These are phyloP conservation scores for Neurospora crassa DNA, from an alignment of 2,329 filamentous ascomycete genomes.

Conservation along the genomic window DNA sequence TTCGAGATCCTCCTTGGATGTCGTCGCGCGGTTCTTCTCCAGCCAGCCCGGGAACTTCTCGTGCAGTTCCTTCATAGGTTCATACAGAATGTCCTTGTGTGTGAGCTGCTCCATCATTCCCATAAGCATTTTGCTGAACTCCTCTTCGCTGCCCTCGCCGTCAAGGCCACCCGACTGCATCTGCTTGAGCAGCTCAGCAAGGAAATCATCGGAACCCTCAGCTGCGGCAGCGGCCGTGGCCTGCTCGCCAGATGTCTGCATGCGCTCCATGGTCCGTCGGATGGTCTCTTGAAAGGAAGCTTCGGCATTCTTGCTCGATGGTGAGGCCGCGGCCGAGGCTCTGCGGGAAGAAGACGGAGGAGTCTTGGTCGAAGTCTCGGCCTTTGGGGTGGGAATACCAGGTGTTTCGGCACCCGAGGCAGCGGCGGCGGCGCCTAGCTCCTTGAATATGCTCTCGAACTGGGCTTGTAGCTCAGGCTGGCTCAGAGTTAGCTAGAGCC, in stretches of 20 bases:
- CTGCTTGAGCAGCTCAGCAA: constrained; percentile 87
- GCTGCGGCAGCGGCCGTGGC: constrained; percentile 70
- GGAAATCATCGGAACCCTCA: constrained; percentile 63
- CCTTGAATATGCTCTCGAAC: constrained; percentile 69
- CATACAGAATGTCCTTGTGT: constrained; percentile 95
- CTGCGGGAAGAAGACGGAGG: constrained; percentile 1
- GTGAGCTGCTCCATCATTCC: constrained; percentile 99
- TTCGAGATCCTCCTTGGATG: constrained; percentile 61
- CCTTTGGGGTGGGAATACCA: constrained; percentile 14
- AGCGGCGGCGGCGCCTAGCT: constrained; percentile 48
- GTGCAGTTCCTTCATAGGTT: constrained; percentile 95
- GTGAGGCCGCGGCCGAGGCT: constrained; percentile 13
- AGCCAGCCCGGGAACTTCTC: constrained; percentile 91
- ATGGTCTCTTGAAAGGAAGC: constrained; percentile 87
- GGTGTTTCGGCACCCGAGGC: constrained; percentile 21
- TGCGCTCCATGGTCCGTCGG: constrained; percentile 86
- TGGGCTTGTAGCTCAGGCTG: constrained; percentile 67
- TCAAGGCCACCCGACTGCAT: constrained; percentile 56
- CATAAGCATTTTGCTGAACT: constrained; percentile 89
- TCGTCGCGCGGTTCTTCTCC: constrained; percentile 59
- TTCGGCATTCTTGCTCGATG: constrained; percentile 30
- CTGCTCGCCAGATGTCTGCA: constrained; percentile 80
- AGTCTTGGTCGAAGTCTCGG: constrained; percentile 7
- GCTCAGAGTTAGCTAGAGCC: neutral
- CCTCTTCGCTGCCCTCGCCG: constrained; percentile 58